These are phyloP conservation scores for Fusarium subtropicale DNA, from an alignment of 2,329 filamentous ascomycete species.

Conservation along the genomic window DNA sequence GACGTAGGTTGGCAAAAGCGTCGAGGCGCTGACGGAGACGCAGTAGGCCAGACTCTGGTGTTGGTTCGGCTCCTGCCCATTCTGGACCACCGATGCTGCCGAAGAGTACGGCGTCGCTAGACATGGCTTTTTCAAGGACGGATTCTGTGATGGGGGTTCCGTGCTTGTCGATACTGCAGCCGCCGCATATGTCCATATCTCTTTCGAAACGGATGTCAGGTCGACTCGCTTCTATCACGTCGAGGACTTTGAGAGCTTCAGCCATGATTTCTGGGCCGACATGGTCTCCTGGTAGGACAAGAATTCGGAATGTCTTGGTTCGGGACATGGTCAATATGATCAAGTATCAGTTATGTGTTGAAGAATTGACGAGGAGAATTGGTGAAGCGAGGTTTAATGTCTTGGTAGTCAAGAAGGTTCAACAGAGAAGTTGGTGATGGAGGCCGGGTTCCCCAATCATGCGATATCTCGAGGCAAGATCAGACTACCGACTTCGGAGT, in stretches of 20 bases:
- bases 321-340: not conserved
- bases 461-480: not conserved
- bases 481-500: slow-evolving; percentile 6
- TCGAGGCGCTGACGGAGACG: slow-evolving; percentile 55
- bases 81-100: slow-evolving; percentile 62
- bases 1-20: slow-evolving; percentile 64
- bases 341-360: not conserved
- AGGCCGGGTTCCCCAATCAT: not conserved
- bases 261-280: slow-evolving; percentile 60
- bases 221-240: slow-evolving; percentile 53
- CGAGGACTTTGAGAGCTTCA: slow-evolving; percentile 60
- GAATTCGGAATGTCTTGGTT: slow-evolving; percentile 47
- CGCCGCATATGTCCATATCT: slow-evolving; percentile 48
- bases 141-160: slow-evolving; percentile 57
- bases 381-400: fast-evolving
- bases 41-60: slow-evolving; percentile 59
- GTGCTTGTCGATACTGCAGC: slow-evolving; percentile 58
- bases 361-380: not conserved
- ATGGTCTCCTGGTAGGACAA: slow-evolving; percentile 60
- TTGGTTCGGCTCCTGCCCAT: slow-evolving; percentile 56
- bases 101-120: slow-evolving; percentile 60
- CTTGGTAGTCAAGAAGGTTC: no score
- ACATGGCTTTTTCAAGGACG: slow-evolving; percentile 55
- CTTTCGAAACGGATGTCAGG: slow-evolving; percentile 48
- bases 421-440: not conserved